A percentile compares a stretch with the other conserved stretches of the same genome.
phyloP scores from a whole-genome alignment of 2,329 filamentous ascomycete genomes.

The Geosmithia flava region DNA sequence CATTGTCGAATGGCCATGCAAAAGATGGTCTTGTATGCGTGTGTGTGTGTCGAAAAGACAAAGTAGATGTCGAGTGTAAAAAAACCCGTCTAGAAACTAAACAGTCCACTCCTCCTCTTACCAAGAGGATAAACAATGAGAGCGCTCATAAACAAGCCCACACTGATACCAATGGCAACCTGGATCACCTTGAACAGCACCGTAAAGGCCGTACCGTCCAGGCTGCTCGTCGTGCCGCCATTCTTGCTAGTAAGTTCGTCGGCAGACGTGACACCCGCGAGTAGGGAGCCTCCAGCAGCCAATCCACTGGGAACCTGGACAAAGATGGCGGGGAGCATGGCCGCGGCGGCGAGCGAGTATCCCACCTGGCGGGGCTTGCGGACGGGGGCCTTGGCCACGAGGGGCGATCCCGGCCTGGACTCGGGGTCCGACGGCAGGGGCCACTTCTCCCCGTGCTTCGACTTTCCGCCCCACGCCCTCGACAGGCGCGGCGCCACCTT shows the following conservation, averaged over 20 bases:
- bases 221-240: slow-evolving; percentile 11
- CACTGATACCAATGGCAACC: slow-evolving; percentile 49
- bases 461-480: slow-evolving; percentile 6
- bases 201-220: slow-evolving; percentile 36
- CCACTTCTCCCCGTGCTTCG: slow-evolving; percentile 16
- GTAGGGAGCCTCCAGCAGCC: slow-evolving; percentile 45
- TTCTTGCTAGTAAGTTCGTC: slow-evolving; percentile 35
- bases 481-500: slow-evolving; percentile 23
- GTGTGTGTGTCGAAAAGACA: too few relatives aligned
- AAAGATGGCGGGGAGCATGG: slow-evolving; percentile 80
- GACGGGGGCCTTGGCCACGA: slow-evolving; percentile 10
- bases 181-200: slow-evolving; percentile 47
- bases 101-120: slow-evolving; percentile 44
- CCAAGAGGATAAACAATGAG: slow-evolving; percentile 43
- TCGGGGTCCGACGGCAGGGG: slow-evolving; percentile 20
- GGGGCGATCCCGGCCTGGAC: slow-evolving; percentile 10
- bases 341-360: slow-evolving; percentile 71
- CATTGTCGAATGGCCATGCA: background rate
- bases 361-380: slow-evolving; percentile 34
- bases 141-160: slow-evolving; percentile 44
- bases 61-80: too few relatives aligned
- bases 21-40: too few relatives aligned
- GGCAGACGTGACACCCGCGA: slow-evolving; percentile 44
- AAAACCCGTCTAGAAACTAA: slow-evolving; percentile 28
- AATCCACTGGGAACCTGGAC: slow-evolving; percentile 52